Percentiles rank a stretch among this genome's conserved stretches.
phyloP scores from a whole-genome alignment of 116 monocot species.

The Cymodocea nodosa region DNA sequence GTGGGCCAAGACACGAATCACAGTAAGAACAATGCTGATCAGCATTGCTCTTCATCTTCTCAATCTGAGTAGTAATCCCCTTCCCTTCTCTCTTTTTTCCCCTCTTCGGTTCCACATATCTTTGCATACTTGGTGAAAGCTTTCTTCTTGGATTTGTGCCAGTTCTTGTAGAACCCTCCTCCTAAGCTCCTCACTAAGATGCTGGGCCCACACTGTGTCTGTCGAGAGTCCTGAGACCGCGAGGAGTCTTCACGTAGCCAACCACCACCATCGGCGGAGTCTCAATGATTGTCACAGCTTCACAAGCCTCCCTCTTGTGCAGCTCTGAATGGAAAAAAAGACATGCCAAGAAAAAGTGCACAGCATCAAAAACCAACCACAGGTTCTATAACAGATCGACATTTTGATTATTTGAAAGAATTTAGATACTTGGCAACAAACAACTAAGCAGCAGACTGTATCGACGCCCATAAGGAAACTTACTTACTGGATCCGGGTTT shows the following conservation, averaged over 20 bases:
- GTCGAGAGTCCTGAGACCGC: slow-evolving; percentile 41
- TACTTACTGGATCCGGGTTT: slow-evolving; percentile 21
- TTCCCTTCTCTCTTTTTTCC: no score
- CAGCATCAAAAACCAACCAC: background rate
- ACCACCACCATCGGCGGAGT: slow-evolving; percentile 53
- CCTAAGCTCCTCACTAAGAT: slow-evolving; percentile 48
- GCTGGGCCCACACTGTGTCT: slow-evolving; percentile 64
- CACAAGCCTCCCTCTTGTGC: slow-evolving; percentile 74
- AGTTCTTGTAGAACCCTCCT: slow-evolving; percentile 69
- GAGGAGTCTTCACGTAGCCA: slow-evolving; percentile 50
- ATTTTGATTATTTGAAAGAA: no score
- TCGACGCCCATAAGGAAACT: background rate
- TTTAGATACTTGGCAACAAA: no score
- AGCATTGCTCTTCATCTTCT: slow-evolving; percentile 68
- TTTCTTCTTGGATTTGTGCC: no score
- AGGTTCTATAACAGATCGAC: no score
- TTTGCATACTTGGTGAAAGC: slow-evolving; percentile 41
- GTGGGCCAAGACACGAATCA: slow-evolving; percentile 39
- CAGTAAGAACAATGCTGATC: no score
- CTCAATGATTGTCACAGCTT: slow-evolving; percentile 72
- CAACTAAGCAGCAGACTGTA: no score
- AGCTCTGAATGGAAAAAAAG: slow-evolving; percentile 22
- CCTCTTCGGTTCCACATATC: slow-evolving; percentile 44
- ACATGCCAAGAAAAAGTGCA: background rate
- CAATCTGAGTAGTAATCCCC: slow-evolving; percentile 40